phyloP scores from a whole-genome alignment of 345 rosid species.

The Passiflora organensis region DNA sequence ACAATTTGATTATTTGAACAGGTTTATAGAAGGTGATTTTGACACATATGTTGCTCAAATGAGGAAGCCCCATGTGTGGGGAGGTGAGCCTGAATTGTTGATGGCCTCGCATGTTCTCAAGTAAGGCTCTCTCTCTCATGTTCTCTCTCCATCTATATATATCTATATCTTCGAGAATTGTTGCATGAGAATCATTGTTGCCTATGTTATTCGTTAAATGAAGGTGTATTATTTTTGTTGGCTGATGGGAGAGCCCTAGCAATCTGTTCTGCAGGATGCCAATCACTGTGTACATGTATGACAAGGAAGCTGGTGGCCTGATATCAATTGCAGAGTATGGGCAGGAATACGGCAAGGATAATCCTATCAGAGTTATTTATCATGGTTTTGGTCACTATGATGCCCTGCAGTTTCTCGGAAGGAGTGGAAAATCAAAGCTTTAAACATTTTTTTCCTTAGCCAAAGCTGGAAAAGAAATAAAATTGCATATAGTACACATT shows the following conservation, averaged over 20 bases:
- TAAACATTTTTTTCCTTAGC: slow-evolving; percentile 11
- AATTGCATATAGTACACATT: too few relatives aligned
- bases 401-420: slow-evolving; percentile 50
- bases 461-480: background rate
- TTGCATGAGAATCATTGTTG: too few relatives aligned
- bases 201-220: too few relatives aligned
- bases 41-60: slow-evolving; percentile 67
- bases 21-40: slow-evolving; percentile 97
- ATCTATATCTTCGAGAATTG: too few relatives aligned
- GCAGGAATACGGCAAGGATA: slow-evolving; percentile 72
- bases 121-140: slow-evolving; percentile 32
- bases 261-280: slow-evolving; percentile 62
- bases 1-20: slow-evolving; percentile 25
- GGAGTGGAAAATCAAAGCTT: slow-evolving; percentile 38
- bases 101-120: slow-evolving; percentile 92
- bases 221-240: background rate
- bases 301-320: slow-evolving; percentile 64
- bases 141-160: too few relatives aligned
- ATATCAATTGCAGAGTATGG: slow-evolving; percentile 86
- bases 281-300: slow-evolving; percentile 76
- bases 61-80: slow-evolving; percentile 90
- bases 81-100: slow-evolving; percentile 96
- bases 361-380: slow-evolving; percentile 72
- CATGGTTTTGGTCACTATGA: slow-evolving; percentile 95
- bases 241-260: slow-evolving; percentile 3